Base-by-base conservation (phyloP, 2,329 filamentous ascomycete species). In the Cercospora brassicicola region DNA sequence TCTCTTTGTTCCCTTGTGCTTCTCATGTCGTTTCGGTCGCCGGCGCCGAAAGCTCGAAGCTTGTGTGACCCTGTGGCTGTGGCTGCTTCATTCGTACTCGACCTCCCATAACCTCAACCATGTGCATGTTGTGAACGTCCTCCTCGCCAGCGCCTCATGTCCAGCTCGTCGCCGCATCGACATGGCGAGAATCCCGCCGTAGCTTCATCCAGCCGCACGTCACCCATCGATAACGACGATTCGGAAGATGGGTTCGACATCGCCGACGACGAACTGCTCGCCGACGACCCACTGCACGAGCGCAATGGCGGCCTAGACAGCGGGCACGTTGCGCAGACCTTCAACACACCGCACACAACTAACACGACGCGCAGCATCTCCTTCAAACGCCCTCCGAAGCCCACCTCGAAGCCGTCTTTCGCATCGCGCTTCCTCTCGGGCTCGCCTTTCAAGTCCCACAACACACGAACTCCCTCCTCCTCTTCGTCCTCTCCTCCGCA, bases 381-480 rank as follows among this genome's bases (percentile, higher is more conserved):
- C 36, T 93, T 92, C 81, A 92, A 92, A 82, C 88, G 90, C 76
- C 90, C 87, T 71, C 85, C 87, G 73, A 90, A 84, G 69, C 72
- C 76, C 81, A 30, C 59, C 13, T 26, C 61, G n/a, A 69, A 72
- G 30, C 63, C 78, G 3, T 78, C 79, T 30, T 79, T 84, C 71
- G 77, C 79, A 59, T 76, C 84, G 66, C 79, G 81, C 65, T 83
- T 84, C 75, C 77, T 85, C 69, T 77, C 81, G 62, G 26, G 62
- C 61, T 80, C 80, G 3, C 79, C 79, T 8, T 75, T 80, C 67
- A 73, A 67, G 59, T 76, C 73, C 69, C 76, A 73, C 56, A 69
- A 75, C 66, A 71, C 72, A 78, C 74, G 48, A 75, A 78, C 68
- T 31, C 76, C 67, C 71, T 66, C 74, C 26, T 73, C 76, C 39